These are phyloP conservation scores for Aspergillus tamarii DNA, from an alignment of 2,329 filamentous ascomycete genomes.

Conservation along the genomic window DNA sequence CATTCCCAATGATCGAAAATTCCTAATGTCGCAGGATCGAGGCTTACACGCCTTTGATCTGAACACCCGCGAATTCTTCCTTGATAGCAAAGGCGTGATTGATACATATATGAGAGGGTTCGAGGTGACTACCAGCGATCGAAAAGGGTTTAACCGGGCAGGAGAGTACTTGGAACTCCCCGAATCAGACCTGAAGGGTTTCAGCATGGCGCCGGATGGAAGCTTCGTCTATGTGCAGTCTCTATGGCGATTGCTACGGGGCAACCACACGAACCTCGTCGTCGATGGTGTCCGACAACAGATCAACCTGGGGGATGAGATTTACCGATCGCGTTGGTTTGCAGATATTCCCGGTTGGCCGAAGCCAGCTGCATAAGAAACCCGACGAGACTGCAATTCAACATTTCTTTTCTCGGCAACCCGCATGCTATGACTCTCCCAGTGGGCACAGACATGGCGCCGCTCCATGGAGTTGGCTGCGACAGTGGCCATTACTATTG, in stretches of 20 bases:
- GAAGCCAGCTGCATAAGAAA: constrained; percentile 18
- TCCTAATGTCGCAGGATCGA: constrained; percentile 27
- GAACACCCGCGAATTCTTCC: constrained; percentile 18
- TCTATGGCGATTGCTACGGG: constrained; percentile 23
- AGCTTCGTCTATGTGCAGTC: constrained; percentile 29
- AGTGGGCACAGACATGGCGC: neutral
- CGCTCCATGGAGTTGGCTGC: neutral
- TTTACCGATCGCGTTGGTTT: constrained; percentile 31
- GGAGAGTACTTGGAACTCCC: constrained; percentile 26
- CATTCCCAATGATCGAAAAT: constrained; percentile 27
- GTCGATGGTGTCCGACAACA: constrained; percentile 19
- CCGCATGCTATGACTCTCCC: neutral
- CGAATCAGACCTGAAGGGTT: constrained; percentile 28
- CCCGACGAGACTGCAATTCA: neutral
- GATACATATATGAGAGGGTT: constrained; percentile 28
- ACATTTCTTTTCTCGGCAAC: neutral
- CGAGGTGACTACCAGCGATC: constrained; percentile 26
- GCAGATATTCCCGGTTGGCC: constrained; percentile 30
- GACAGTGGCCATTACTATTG: neutral
- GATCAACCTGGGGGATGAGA: constrained; percentile 28
- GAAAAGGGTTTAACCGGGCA: constrained; percentile 21
- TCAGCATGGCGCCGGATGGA: constrained; percentile 29
- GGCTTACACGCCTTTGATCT: constrained; percentile 28
- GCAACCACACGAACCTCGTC: constrained; percentile 28
- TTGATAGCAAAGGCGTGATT: constrained; percentile 18